A percentile compares a stretch with the other conserved stretches of the same genome.
phyloP scores from a whole-genome alignment of 768 basidiomycete genomes.

The Suillus fuscotomentosus region DNA sequence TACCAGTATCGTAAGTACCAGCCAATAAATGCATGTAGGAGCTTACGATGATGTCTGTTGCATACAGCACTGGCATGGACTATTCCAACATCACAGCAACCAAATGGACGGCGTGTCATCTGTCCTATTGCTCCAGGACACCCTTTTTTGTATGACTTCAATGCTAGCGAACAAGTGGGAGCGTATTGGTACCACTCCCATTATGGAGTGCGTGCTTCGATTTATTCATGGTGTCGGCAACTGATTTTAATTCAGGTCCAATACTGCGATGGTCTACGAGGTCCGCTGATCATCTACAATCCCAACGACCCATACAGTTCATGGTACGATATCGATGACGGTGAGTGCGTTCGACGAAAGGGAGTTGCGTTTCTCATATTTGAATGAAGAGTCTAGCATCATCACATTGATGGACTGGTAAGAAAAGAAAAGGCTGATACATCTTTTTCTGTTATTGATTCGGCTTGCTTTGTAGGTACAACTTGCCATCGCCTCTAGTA shows the following conservation, averaged over 20 bases:
- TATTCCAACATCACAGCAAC: neutral
- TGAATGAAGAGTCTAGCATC: neutral
- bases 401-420: neutral
- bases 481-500: neutral
- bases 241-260: conserved; percentile 25
- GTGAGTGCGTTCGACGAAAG: neutral
- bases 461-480: neutral
- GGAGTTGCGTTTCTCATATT: neutral
- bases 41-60: neutral
- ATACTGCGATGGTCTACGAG: conserved; percentile 56
- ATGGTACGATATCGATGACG: neutral
- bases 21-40: neutral
- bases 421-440: neutral
- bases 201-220: neutral
- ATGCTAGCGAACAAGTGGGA: neutral
- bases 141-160: neutral
- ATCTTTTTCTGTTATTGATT: neutral
- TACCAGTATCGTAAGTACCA: neutral
- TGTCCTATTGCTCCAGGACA: neutral
- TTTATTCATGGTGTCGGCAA: neutral
- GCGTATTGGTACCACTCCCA: neutral
- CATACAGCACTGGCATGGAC: neutral
- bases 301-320: conserved; percentile 9
- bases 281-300: conserved; percentile 47
- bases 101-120: neutral